Evolutionary conservation across 2,329 filamentous ascomycete genomes (phyloP).

Genomic region (Xylogone sp.): DNA sequence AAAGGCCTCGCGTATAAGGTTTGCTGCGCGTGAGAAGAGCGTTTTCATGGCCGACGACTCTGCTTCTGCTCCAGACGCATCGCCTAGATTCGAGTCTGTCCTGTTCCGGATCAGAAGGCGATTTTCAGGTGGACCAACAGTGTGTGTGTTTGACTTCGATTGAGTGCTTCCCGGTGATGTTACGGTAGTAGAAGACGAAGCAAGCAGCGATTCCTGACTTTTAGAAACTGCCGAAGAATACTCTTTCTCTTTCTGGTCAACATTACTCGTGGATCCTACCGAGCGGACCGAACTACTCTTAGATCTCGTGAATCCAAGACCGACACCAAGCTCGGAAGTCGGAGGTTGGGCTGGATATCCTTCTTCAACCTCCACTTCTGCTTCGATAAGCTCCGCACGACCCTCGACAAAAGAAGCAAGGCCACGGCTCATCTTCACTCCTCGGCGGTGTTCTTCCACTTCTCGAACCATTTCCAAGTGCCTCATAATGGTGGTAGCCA

Average conservation of each 20-base stretch:
- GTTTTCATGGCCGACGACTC: conserved; percentile 22
- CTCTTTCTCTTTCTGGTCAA: conserved; percentile 21
- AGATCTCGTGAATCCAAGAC: conserved; percentile 13
- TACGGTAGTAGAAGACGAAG: neutral
- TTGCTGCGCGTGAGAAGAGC: conserved; percentile 27
- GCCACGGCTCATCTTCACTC: conserved; percentile 50
- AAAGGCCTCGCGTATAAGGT: conserved; percentile 28
- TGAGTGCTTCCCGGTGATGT: neutral
- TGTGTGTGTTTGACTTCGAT: neutral
- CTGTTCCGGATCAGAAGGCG: neutral
- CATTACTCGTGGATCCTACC: conserved; percentile 5
- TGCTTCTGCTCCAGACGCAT: conserved; percentile 15
- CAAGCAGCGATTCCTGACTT: conserved; percentile 14
- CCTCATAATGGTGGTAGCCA: conserved; percentile 53
- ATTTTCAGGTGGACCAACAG: neutral
- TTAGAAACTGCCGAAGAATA: conserved; percentile 15
- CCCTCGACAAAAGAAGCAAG: conserved; percentile 52
- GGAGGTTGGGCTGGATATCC: conserved; percentile 26
- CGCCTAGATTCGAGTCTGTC: neutral
- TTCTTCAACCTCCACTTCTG: conserved; percentile 22
- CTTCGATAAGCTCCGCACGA: conserved; percentile 22
- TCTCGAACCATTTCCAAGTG: conserved; percentile 57
- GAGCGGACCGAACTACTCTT: conserved; percentile 11
- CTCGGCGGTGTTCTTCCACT: conserved; percentile 49
- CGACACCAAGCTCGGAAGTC: conserved; percentile 9